Percentiles rank a stretch among this genome's conserved stretches.
Evolutionary conservation across 139 green algal species (phyloP).

Genomic region (Chlorokybus atmophyticus): DNA sequence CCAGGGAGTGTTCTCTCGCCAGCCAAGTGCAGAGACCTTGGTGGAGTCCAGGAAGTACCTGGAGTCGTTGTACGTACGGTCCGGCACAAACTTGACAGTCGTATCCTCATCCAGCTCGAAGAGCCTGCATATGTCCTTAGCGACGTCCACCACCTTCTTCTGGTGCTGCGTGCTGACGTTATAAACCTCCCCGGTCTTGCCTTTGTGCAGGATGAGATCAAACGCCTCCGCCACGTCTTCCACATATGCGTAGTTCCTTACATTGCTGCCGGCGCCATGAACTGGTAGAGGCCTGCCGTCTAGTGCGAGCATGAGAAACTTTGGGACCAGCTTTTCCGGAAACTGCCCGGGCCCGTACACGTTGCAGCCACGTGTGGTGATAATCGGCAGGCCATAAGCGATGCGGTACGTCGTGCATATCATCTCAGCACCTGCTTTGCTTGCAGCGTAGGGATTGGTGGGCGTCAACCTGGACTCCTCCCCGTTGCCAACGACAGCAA

Average conservation of each 20-base stretch:
- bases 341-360: constrained; percentile 95
- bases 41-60: constrained; percentile 88
- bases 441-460: constrained; percentile 97
- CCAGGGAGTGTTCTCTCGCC: constrained; percentile 72
- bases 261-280: constrained; percentile 39
- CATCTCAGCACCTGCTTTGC: constrained; percentile 91
- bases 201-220: constrained; percentile 68
- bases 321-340: constrained; percentile 44
- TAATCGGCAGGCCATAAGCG: constrained; percentile 57
- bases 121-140: constrained; percentile 35
- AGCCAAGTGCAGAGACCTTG: constrained; percentile 83
- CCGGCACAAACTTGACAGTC: constrained; percentile 26
- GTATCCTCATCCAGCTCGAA: background rate
- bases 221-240: constrained; percentile 89
- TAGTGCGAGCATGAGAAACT: constrained; percentile 37
- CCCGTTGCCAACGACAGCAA: constrained; percentile 26
- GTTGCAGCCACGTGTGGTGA: constrained; percentile 97
- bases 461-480: constrained; percentile 75
- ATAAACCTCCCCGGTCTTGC: constrained; percentile 65
- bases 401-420: constrained; percentile 76
- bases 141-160: constrained; percentile 76
- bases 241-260: constrained; percentile 52
- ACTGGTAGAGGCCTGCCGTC: constrained; percentile 52
- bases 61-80: constrained; percentile 43
- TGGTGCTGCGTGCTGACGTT: constrained; percentile 85